A percentile compares a stretch with the other conserved stretches of the same genome.
Evolutionary conservation across 73 alveolate species (phyloP).

Genomic region (Tetrahymena borealis): DNA sequence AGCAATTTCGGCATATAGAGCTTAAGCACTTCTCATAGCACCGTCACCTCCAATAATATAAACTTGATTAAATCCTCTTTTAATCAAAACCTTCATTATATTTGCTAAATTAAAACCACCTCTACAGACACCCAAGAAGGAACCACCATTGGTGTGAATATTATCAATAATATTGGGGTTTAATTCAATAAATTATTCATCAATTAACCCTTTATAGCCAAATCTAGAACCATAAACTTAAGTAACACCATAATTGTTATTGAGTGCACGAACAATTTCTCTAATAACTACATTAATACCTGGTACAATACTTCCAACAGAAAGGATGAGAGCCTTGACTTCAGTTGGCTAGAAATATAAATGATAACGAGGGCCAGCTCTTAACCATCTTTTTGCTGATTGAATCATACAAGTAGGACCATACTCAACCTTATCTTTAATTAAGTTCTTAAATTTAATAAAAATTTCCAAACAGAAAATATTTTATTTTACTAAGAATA

Average conservation of each 20-base stretch:
- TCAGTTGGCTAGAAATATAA: conserved; percentile 30
- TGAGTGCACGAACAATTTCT: conserved; percentile 71
- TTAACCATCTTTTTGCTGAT: conserved; percentile 35
- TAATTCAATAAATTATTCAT: neutral
- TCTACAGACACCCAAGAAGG: neutral
- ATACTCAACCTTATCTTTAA: conserved; percentile 13
- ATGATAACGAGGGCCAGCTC: conserved; percentile 43
- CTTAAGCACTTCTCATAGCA: conserved; percentile 77
- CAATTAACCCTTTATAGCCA: neutral
- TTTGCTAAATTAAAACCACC: neutral
- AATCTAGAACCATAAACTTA: neutral
- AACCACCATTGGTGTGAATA: neutral
- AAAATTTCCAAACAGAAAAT: neutral
- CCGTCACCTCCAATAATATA: conserved; percentile 94
- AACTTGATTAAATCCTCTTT: neutral
- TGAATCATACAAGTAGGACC: conserved; percentile 32
- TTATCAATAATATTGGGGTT: neutral
- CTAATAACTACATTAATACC: conserved; percentile 88
- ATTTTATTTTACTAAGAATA: conserved; percentile 11
- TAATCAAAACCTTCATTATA: neutral
- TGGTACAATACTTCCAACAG: conserved; percentile 89
- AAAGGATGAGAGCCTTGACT: conserved; percentile 78
- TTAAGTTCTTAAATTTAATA: neutral
- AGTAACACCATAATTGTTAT: conserved; percentile 51
- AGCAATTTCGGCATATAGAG: conserved; percentile 47